Base-by-base conservation (phyloP, 768 basidiomycete species). In the Lentinula sp. region DNA sequence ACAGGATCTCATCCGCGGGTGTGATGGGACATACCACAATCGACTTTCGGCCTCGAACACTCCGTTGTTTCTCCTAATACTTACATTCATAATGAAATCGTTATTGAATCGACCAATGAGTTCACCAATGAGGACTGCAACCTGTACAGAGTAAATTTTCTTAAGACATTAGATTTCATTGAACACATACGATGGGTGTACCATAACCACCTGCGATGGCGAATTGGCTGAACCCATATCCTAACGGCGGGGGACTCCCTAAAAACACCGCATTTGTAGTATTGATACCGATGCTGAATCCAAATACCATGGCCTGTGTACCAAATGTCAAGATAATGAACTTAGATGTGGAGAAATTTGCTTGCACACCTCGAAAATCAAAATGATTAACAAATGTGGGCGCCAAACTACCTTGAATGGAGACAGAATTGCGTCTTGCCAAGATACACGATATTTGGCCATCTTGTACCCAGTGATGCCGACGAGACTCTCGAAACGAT, bases 1-100 rank as follows among this genome's bases (percentile, higher is more conserved):
- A 36, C 9, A 18, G 43, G 10, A 20, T 23, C 51, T 52, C 28
- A 56, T 6, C 7, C 20, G 36, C 2, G n/a, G 32, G 16, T 18
- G 16, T 10, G 4, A 57, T 4, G 37, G 4, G 41, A 65, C 74
- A 36, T 64, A 84, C 85, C 85, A 86, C 7, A 87, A 74, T 46
- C 85, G 84, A 62, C 74, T 78, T 66, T 86, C 85, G 0, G 85
- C 81, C 64, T 83, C 81, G 66, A 84, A 85, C 7, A 86, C 81
- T 58, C 85, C 85, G 4, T 77, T 76, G 63, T 85, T 85, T 23
- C 78, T 69, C 42, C 72, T 71, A 64, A 84, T 77, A 48, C 73
- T 74, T 18, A 67, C 58, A 56, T 79, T 76, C 74, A 79, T 79
- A 61, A 84, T 78, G 67, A 70, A 80, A 57, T 85, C 84, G 65